Base-by-base conservation (phyloP, 169 alveolate species). In the Cryptosporidium baileyi region DNA sequence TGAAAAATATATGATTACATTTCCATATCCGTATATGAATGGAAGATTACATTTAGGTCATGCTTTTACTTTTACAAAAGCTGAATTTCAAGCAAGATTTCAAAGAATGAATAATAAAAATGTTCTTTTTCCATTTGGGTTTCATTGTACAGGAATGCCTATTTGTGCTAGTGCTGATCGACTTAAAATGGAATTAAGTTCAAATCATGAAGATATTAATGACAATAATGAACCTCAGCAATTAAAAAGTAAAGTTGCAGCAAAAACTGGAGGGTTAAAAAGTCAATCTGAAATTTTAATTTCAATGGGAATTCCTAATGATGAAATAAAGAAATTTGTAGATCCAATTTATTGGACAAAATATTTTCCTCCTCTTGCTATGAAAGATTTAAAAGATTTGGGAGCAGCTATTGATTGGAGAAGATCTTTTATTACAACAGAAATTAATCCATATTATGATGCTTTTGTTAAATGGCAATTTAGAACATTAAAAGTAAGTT, bases 101-200 rank as follows among this genome's bases (percentile, higher is more conserved):
- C 97, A 96, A 89, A 94, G 97, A 63, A 93, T 97, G 90, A 88
- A 90, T 28, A 99, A 99, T 9, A 96, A 96, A 82, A 94, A 93
- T 62, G 99, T 94, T 0, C 92, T 98, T 52, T 95, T 97, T 90
- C 99, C 99, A 11, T 97, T 97, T 80, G 99, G 98, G 19, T 97
- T 98, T 88, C 99, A 98, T 91, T 97, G 99, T 91, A 97, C 99
- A 0, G 99, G 99, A 65, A 95, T 97, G 98, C 99, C 99, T 17
- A 97, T 97, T 6, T 95, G 95, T 80, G 99, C 99, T 4, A 96
- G 98, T 45, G 99, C 99, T 0, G 96, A 93, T 65, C 96, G 92
- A 82, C 90, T 96, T 8, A 91, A 90, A 79, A 89, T 91, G 49
- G 99, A 97, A 88, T 80, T 96, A 28, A 81, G 74, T 13, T 54